These are phyloP conservation scores for Elongisporangium undulatum DNA, from an alignment of 352 stramenopile genomes.

Conservation along the genomic window DNA sequence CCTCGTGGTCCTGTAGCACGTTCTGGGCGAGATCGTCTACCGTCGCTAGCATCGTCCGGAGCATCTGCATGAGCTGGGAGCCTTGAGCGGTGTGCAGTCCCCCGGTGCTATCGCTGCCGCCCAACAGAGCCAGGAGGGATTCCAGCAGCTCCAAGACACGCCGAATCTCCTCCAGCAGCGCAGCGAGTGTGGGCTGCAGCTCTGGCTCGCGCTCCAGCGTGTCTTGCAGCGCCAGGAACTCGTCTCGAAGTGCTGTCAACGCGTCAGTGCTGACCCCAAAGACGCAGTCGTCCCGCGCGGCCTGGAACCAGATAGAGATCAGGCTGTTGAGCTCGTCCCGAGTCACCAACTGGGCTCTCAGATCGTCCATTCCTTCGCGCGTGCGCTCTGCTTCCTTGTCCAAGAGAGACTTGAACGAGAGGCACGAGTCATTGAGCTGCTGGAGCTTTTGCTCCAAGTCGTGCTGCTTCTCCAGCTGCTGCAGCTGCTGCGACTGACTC, in stretches of 20 bases:
- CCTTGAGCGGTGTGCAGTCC: slow-evolving; percentile 10
- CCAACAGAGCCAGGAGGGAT: slow-evolving; percentile 12
- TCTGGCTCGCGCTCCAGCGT: slow-evolving; percentile 17
- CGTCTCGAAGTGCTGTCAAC: slow-evolving; percentile 22
- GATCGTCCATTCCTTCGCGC: slow-evolving; percentile 10
- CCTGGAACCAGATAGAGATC: slow-evolving; percentile 30
- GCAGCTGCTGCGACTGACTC: background rate
- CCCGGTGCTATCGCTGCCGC: slow-evolving; percentile 1
- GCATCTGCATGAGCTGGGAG: slow-evolving; percentile 32
- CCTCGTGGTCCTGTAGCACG: slow-evolving; percentile 13
- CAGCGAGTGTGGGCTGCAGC: slow-evolving; percentile 15
- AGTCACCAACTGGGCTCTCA: slow-evolving; percentile 20
- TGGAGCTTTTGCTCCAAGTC: slow-evolving; percentile 21
- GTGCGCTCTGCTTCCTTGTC: slow-evolving; percentile 7
- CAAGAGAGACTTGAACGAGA: slow-evolving; percentile 8
- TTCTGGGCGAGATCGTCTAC: slow-evolving; percentile 29
- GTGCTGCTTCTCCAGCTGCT: slow-evolving; percentile 15
- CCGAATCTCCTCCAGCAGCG: slow-evolving; percentile 26
- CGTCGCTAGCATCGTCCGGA: slow-evolving; percentile 31
- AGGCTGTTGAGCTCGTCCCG: slow-evolving; percentile 21
- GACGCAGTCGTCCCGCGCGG: slow-evolving; percentile 46
- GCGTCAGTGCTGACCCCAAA: slow-evolving; percentile 33
- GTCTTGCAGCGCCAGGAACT: slow-evolving; percentile 26
- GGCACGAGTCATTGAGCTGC: slow-evolving; percentile 8
- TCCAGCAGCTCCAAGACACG: slow-evolving; percentile 28